A percentile compares a stretch with the other conserved stretches of the same genome.
phyloP scores from a whole-genome alignment of 75 land plant genomes.

The Sequoia sempervirens region DNA sequence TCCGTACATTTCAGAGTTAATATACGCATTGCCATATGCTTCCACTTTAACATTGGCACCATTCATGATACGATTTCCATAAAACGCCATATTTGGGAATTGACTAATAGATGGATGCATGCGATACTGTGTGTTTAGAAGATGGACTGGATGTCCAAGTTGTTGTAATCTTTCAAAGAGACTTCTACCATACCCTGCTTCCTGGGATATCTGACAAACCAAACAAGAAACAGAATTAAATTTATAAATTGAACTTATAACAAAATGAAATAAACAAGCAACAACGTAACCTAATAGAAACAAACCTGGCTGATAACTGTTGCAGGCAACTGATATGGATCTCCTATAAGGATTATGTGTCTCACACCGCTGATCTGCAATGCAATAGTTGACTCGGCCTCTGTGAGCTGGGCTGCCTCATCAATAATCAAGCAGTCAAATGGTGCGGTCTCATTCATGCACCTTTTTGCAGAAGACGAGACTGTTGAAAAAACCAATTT shows the following conservation, averaged over 20 bases:
- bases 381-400: conserved; percentile 65
- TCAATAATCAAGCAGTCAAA: conserved; percentile 62
- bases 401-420: conserved; percentile 87
- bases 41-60: conserved; percentile 49
- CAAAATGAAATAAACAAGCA: conserved; percentile 4
- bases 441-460: conserved; percentile 18
- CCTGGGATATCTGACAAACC: conserved; percentile 36
- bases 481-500: conserved; percentile 62
- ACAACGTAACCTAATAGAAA: conserved; percentile 15
- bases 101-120: conserved; percentile 82
- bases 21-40: conserved; percentile 23
- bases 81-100: conserved; percentile 74
- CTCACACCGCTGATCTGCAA: conserved; percentile 36
- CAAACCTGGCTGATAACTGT: conserved; percentile 67
- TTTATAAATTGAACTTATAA: conserved; percentile 11
- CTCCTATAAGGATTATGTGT: conserved; percentile 73
- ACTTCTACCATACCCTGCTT: conserved; percentile 70
- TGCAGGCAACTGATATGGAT: conserved; percentile 74
- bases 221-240: background rate
- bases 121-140: conserved; percentile 66
- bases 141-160: conserved; percentile 48
- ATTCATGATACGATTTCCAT: conserved; percentile 39
- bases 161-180: conserved; percentile 65
- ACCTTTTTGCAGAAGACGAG: conserved; percentile 37
- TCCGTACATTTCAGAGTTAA: conserved; percentile 46